A percentile compares a stretch with the other conserved stretches of the same genome.
Evolutionary conservation across 129 eudicot species (phyloP).

Genomic region (Calendula officinalis): DNA sequence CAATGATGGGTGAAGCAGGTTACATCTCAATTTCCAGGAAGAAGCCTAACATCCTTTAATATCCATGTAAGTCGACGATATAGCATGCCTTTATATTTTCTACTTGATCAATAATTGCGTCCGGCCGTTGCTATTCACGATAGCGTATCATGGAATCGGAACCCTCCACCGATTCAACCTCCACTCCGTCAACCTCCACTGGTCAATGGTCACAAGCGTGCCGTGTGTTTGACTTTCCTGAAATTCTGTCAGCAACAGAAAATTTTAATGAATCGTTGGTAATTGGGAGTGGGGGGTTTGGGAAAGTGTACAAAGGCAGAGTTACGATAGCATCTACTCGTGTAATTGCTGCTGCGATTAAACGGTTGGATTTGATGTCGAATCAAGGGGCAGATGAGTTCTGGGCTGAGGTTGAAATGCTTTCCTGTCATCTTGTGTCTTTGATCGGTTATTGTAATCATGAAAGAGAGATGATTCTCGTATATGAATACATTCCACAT

Average conservation of each 20-base stretch:
- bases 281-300: conserved; percentile 25
- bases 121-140: not conserved
- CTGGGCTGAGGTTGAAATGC: conserved; percentile 21
- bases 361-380: conserved; percentile 16
- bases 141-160: not conserved
- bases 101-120: conserved; percentile 8
- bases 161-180: not conserved
- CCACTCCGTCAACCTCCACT: conserved; percentile 16
- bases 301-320: conserved; percentile 29
- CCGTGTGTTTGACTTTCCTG: conserved; percentile 1
- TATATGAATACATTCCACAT: conserved; percentile 19
- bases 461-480: conserved; percentile 18
- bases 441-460: conserved; percentile 19
- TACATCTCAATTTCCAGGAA: not conserved
- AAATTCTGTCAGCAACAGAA: conserved; percentile 21
- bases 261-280: conserved; percentile 12
- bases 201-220: conserved; percentile 19
- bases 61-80: not conserved
- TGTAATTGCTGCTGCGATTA: conserved; percentile 16
- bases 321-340: conserved; percentile 7
- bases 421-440: conserved; percentile 8
- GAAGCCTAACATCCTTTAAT: not conserved
- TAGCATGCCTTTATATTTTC: not conserved
- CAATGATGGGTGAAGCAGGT: not conserved
- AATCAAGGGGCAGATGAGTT: conserved; percentile 18